phyloP scores from a whole-genome alignment of 1,139 yeast genomes.

The Kurtzmaniella quercitrusa region DNA sequence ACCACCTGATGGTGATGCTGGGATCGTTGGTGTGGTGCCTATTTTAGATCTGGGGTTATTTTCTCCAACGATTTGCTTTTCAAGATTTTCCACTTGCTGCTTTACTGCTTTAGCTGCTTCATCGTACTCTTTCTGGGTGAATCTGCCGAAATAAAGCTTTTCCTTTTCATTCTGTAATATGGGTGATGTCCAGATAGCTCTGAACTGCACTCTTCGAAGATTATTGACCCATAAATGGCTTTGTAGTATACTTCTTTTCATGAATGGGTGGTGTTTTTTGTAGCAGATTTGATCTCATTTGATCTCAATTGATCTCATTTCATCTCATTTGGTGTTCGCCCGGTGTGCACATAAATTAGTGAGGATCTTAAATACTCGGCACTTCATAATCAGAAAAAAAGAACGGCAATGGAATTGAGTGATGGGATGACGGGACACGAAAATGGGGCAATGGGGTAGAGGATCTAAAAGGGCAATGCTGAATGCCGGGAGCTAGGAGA shows the following conservation, averaged over 20 bases:
- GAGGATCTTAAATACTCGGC: too few relatives aligned
- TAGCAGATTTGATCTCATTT: not conserved
- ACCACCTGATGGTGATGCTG: conserved; percentile 14
- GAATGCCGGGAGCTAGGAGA: too few relatives aligned
- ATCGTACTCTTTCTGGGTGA: conserved; percentile 39
- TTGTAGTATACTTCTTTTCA: not conserved
- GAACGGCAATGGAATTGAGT: too few relatives aligned
- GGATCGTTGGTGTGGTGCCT: conserved; percentile 35
- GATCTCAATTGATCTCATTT: too few relatives aligned
- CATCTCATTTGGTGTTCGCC: too few relatives aligned
- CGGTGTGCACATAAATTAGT: too few relatives aligned
- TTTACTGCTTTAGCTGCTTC: conserved; percentile 33
- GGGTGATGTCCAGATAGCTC: not conserved
- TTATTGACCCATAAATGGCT: not conserved
- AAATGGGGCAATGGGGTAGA: too few relatives aligned
- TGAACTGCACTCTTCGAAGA: not conserved
- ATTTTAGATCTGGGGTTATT: conserved; percentile 33
- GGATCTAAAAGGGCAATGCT: too few relatives aligned
- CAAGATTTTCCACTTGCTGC: conserved; percentile 31
- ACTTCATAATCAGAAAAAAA: too few relatives aligned
- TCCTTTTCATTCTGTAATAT: not conserved
- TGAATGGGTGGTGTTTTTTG: not conserved
- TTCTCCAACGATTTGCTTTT: conserved; percentile 37
- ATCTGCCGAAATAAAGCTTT: conserved; percentile 23
- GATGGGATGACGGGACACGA: too few relatives aligned